Evolutionary conservation across 345 rosid species (phyloP).

Genomic region (Kernera saxatilis): DNA sequence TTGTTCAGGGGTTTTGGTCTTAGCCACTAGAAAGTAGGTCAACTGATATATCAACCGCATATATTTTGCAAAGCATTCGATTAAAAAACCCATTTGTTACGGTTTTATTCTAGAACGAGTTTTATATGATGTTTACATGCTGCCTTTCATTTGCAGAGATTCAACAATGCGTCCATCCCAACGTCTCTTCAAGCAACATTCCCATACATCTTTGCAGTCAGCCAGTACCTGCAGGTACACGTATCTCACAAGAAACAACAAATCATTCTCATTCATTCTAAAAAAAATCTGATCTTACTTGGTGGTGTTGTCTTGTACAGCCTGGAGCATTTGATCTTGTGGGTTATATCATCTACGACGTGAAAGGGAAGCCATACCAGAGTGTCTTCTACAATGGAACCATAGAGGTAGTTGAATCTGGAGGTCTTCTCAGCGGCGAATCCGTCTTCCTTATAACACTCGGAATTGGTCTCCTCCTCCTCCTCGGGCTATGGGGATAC

Average conservation of each 20-base stretch:
- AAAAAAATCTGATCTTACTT: not conserved
- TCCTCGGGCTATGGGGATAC: conserved; percentile 74
- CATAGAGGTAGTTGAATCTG: conserved; percentile 86
- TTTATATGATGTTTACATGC: not conserved
- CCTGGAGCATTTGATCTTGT: conserved; percentile 96
- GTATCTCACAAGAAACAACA: not conserved
- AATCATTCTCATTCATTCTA: not conserved
- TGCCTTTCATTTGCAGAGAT: conserved; percentile 47
- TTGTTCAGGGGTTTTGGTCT: not conserved
- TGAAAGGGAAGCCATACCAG: conserved; percentile 71
- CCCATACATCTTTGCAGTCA: conserved; percentile 78
- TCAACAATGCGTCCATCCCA: conserved; percentile 81
- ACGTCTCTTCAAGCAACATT: conserved; percentile 77
- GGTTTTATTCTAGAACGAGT: not conserved
- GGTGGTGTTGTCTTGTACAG: conserved; percentile 30
- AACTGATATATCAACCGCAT: not conserved
- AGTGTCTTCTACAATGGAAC: conserved; percentile 85
- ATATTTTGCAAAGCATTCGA: not conserved
- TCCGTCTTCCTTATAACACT: conserved; percentile 87
- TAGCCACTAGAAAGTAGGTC: not conserved
- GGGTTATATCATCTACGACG: conserved; percentile 72
- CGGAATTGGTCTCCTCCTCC: conserved; percentile 76
- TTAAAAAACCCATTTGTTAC: not conserved
- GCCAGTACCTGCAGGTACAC: conserved; percentile 89
- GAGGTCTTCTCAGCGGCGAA: conserved; percentile 76